Evolutionary conservation across 2,329 filamentous ascomycete species (phyloP), one percentile per base, ranked within the genome.

Genomic region (Talaromyces sp.): DNA sequence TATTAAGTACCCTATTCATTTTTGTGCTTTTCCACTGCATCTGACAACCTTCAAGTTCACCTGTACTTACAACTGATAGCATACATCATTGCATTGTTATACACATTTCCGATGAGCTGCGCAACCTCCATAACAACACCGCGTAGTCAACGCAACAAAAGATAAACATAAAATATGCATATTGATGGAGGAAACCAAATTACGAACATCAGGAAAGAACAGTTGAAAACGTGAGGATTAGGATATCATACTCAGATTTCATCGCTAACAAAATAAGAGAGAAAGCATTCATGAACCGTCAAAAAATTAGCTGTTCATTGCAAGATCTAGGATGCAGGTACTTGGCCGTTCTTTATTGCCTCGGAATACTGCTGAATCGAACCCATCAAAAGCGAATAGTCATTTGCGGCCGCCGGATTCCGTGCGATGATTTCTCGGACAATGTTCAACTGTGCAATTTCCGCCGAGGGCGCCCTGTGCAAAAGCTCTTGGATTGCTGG

Each of bases 361-460:
- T 58, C 37, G 5, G 62, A 60, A 37, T 48, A 63, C 40, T 76
- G 68, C 35, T 74, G 69, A 42, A 82, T 66, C 64, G 79, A 78
- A 23, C 72, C 69, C 70, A 76, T 80, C 62, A 82, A 67, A 31
- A 76, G 66, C 6, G 72, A 69, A 60, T 80, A 77, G 69, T 92
- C 86, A 1, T 86, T 83, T 23, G 86, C 81, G 0, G 90, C 85
- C 23, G 82, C 83, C 0, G 86, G 85, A 61, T 92, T 87, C 11
- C 82, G 80, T 57, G 87, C 83, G 25, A 92, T 81, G 14, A 93
- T 87, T 42, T 84, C 82, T 58, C 84, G 82, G 65, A 97, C 84
- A 31, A 95, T 85, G 61, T 84, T 81, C 84, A 95, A 88, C 71
- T 96, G 90, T 16, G 84, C 79, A n/a, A 84, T 81, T 52, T 87